phyloP scores from a whole-genome alignment of 352 stramenopile genomes.

The Phytophthora lateralis region DNA sequence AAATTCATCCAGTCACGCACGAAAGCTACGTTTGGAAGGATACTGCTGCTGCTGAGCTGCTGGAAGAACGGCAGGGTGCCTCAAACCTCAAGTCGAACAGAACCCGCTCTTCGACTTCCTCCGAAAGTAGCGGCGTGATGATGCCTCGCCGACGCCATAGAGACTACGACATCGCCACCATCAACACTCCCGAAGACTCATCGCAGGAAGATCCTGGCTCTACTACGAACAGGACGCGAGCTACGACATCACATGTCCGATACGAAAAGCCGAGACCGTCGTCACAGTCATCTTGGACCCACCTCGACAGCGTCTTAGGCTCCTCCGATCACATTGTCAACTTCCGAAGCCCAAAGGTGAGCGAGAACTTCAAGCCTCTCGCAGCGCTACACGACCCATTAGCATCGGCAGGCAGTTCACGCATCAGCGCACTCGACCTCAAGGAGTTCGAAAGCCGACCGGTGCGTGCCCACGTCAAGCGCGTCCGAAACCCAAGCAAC shows the following conservation, averaged over 20 bases:
- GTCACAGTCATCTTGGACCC: slow-evolving; percentile 56
- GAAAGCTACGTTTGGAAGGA: slow-evolving; percentile 81
- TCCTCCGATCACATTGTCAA: slow-evolving; percentile 76
- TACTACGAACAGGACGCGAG: neutral
- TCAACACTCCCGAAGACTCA: slow-evolving; percentile 12
- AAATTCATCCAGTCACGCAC: slow-evolving; percentile 71
- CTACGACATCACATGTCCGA: slow-evolving; percentile 7
- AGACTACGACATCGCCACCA: neutral
- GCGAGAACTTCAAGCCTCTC: slow-evolving; percentile 74
- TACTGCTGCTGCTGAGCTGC: slow-evolving; percentile 27
- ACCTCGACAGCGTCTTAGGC: slow-evolving; percentile 71
- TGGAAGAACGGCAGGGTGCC: slow-evolving; percentile 16
- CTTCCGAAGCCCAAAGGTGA: slow-evolving; percentile 82
- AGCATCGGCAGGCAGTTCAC: slow-evolving; percentile 8
- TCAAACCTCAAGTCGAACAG: slow-evolving; percentile 18
- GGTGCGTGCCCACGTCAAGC: slow-evolving; percentile 45
- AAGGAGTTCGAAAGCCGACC: slow-evolving; percentile 56
- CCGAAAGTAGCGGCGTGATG: slow-evolving; percentile 46
- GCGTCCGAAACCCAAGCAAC: slow-evolving; percentile 59
- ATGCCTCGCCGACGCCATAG: slow-evolving; percentile 12
- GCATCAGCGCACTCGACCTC: slow-evolving; percentile 28
- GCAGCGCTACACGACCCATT: slow-evolving; percentile 22
- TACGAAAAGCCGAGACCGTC: slow-evolving; percentile 50
- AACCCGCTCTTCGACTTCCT: slow-evolving; percentile 59
- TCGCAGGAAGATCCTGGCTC: slow-evolving; percentile 20